Evolutionary conservation across 441 rosid genomes (phyloP).

Genomic region (Oxalis stricta): DNA sequence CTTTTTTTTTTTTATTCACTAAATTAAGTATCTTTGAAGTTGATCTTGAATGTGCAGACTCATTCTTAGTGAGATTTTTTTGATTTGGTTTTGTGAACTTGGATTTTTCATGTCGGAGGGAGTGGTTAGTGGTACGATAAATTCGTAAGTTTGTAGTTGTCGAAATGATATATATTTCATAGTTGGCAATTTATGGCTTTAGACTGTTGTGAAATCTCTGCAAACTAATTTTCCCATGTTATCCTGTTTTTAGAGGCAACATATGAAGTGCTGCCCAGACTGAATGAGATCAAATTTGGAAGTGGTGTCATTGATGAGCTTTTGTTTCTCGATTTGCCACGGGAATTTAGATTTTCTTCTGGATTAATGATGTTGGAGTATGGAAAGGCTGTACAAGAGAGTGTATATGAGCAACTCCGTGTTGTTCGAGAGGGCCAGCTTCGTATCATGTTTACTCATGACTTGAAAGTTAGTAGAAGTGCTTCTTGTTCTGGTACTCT

Average conservation of each 20-base stretch:
- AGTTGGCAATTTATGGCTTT: too few species aligned
- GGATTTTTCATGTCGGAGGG: not conserved
- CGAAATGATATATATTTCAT: too few species aligned
- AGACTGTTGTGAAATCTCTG: too few species aligned
- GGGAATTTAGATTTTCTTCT: conserved; percentile 58
- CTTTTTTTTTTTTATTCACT: not conserved
- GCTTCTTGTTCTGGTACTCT: conserved; percentile 4
- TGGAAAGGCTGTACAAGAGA: conserved; percentile 92
- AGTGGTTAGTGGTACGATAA: too few species aligned
- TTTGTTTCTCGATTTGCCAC: conserved; percentile 77
- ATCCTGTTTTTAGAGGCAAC: conserved; percentile 66
- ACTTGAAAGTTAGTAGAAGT: conserved; percentile 51
- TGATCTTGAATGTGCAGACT: not conserved
- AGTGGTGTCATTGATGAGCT: conserved; percentile 96
- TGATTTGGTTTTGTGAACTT: not conserved
- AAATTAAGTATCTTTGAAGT: not conserved
- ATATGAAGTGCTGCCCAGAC: conserved; percentile 90
- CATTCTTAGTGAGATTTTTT: not conserved
- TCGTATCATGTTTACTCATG: conserved; percentile 77
- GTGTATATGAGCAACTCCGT: conserved; percentile 92
- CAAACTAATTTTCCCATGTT: not conserved
- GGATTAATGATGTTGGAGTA: conserved; percentile 84
- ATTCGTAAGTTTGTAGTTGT: too few species aligned
- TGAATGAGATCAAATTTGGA: conserved; percentile 90
- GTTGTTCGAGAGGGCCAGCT: conserved; percentile 98